Base-by-base conservation (phyloP, 1,139 yeast species). In the Sugiyamaella novakii region DNA sequence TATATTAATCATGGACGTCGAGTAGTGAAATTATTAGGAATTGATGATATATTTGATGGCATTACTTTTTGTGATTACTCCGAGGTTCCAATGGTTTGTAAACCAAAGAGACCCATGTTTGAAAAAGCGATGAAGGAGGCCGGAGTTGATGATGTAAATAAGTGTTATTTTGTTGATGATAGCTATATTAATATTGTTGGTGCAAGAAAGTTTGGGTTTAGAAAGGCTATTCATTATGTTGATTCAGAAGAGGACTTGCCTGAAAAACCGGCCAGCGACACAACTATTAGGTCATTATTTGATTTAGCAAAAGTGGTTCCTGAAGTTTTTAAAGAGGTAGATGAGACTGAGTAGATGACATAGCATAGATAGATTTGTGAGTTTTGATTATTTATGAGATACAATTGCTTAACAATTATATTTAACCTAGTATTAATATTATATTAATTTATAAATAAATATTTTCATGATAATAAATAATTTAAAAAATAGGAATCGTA, bases 1-100 rank as follows among this genome's bases (percentile, higher is more conserved):
- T 92, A 91, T 71, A 83, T 84, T 65, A 87, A 80, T 61, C 98
- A 92, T 66, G 98, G 94, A 0, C 63, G 81, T 48, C 74, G 75
- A 5, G 95, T 87, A 14, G 76, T 89, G 17, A 76, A 83, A 35
- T 74, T 91, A 48, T 74, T 92, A 44, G 98, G 96, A 1, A 67
- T 92, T 28, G 96, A 92, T 18, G 97, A 91, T 64, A 66, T 88
- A 50, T 91, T 92, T 63, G 98, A 91, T 58, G 98, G 98, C 1
- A 77, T 92, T 59, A 88, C 97, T 0, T 92, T 73, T 69, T 92
- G 98, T 70, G 95, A 92, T 69, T 92, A 92, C 64, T 66, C 78
- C 6, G 67, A 73, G 55, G 68, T 70, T 18, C 89, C 91, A 4
- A 74, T 92, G 51, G 68, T 84, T 27, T 91, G 98, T 70, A 92